Percentiles rank a stretch among this genome's conserved stretches.
Evolutionary conservation across 306 rosid genomes (phyloP).

Genomic region (Prunus kanzakura): DNA sequence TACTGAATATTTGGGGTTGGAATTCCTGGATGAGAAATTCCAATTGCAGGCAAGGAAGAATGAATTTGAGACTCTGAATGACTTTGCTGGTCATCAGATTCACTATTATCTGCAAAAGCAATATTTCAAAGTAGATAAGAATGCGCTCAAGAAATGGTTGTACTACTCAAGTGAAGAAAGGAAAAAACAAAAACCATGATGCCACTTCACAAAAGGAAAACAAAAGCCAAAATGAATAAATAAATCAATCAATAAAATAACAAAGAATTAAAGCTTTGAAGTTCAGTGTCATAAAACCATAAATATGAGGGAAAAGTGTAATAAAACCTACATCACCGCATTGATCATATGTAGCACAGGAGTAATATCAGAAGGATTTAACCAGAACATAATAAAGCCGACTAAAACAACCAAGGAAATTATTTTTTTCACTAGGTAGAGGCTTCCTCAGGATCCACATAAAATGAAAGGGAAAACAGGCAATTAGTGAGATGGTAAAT

Average conservation of each 20-base stretch:
- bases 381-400: background rate
- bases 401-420: background rate
- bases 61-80: constrained; percentile 55
- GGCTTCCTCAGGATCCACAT: background rate
- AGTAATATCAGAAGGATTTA: background rate
- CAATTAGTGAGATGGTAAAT: background rate
- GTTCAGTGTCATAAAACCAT: background rate
- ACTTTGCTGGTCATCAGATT: constrained; percentile 59
- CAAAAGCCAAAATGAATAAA: constrained; percentile 1
- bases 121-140: constrained; percentile 13
- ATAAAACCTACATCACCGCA: background rate
- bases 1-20: constrained; percentile 56
- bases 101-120: constrained; percentile 57
- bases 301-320: background rate
- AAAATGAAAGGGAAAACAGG: background rate
- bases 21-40: constrained; percentile 49
- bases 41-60: constrained; percentile 49
- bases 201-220: constrained; percentile 13
- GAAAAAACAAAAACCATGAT: background rate
- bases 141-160: constrained; percentile 12
- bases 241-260: background rate
- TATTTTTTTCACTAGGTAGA: background rate
- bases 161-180: constrained; percentile 9
- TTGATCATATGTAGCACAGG: background rate
- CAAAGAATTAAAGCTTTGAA: background rate